phyloP scores from a whole-genome alignment of 371 early-diverging fungal species.

The Parasitella parasitica region DNA sequence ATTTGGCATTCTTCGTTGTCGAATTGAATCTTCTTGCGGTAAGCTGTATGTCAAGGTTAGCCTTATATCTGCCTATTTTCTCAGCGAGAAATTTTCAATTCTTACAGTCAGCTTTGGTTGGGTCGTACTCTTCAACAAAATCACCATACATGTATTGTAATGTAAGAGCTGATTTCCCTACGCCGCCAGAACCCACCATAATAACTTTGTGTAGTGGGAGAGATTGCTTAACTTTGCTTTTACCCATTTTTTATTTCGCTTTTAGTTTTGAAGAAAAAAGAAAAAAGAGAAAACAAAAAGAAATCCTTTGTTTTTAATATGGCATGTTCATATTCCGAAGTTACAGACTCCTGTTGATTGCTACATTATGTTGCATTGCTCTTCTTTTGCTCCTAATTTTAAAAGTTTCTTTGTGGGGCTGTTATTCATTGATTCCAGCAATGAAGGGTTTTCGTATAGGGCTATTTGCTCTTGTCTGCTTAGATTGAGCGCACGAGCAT shows the following conservation, averaged over 20 bases:
- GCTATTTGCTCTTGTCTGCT: slow-evolving; percentile 38
- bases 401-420: background rate
- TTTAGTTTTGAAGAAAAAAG: slow-evolving; percentile 7
- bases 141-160: slow-evolving; percentile 92
- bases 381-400: slow-evolving; percentile 7
- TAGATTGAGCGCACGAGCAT: slow-evolving; percentile 33
- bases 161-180: slow-evolving; percentile 92
- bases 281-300: background rate
- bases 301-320: background rate
- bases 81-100: background rate
- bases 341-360: background rate
- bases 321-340: background rate
- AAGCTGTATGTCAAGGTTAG: slow-evolving; percentile 33
- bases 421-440: slow-evolving; percentile 16
- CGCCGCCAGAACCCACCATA: slow-evolving; percentile 93
- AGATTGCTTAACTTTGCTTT: slow-evolving; percentile 56
- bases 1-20: slow-evolving; percentile 80
- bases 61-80: background rate
- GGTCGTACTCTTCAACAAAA: slow-evolving; percentile 95
- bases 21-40: slow-evolving; percentile 69
- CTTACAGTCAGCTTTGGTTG: slow-evolving; percentile 90
- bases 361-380: slow-evolving; percentile 11
- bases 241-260: slow-evolving; percentile 20
- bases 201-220: slow-evolving; percentile 86
- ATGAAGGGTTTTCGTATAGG: slow-evolving; percentile 32